Evolutionary conservation across 805 yeast species (phyloP).

Genomic region (Wickerhamomyces silvicola): DNA sequence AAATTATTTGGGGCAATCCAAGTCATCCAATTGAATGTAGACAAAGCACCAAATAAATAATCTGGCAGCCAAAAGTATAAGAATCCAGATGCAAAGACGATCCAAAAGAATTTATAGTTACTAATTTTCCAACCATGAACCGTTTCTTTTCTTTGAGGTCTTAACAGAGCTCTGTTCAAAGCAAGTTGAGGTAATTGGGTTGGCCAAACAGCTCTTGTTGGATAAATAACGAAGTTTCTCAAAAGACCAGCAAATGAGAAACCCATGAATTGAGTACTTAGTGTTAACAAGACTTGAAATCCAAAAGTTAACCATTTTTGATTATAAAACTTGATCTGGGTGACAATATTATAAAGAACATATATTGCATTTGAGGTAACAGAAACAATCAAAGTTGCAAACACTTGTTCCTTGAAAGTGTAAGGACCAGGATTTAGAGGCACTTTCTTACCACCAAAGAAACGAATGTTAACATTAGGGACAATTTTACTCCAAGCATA

Average conservation of each 20-base stretch:
- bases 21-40: constrained; percentile 47
- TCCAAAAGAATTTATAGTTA: constrained; percentile 29
- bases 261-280: no score
- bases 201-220: constrained; percentile 49
- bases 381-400: no score
- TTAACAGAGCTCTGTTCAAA: constrained; percentile 40
- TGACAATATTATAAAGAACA: no score
- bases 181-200: constrained; percentile 41
- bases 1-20: constrained; percentile 51
- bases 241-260: constrained; percentile 62
- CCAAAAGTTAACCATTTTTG: no score
- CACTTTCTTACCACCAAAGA: no score
- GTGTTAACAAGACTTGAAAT: no score
- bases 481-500: no score
- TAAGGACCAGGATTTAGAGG: no score
- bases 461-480: no score
- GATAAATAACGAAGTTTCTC: constrained; percentile 51
- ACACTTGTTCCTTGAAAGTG: no score
- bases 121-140: constrained; percentile 29
- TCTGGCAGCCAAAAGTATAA: constrained; percentile 40
- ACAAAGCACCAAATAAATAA: constrained; percentile 35
- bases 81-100: constrained; percentile 28
- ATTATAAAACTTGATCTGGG: no score
- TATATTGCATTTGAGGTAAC: no score
- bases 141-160: constrained; percentile 27